Conservation (phyloP, 306 rosid genomes). For the Prunus mira region DNA sequence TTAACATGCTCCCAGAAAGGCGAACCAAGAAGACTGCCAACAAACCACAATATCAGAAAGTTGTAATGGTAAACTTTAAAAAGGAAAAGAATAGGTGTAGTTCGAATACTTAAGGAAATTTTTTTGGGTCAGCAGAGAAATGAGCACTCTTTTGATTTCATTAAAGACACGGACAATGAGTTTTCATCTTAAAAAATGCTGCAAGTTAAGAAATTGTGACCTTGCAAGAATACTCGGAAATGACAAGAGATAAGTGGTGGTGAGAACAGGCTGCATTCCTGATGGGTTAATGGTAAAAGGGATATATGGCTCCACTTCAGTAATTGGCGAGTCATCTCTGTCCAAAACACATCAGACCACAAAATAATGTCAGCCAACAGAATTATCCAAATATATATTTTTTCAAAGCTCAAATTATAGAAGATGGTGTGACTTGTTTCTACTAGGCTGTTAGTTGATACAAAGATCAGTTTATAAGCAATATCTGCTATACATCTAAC, state of each 20-base stretch:
- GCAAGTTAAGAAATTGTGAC: constrained; percentile 26
- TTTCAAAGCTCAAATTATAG: background rate
- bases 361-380: constrained; percentile 23
- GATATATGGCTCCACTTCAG: constrained; percentile 98
- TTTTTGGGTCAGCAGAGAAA: background rate
- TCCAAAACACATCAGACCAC: constrained; percentile 35
- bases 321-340: constrained; percentile 90
- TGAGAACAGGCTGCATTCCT: constrained; percentile 99
- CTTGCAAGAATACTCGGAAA: constrained; percentile 85
- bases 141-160: constrained; percentile 1
- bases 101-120: background rate
- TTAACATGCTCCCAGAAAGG: constrained; percentile 83
- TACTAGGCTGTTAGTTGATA: constrained; percentile 9
- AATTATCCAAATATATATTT: constrained; percentile 1
- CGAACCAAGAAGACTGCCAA: constrained; percentile 78
- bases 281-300: constrained; percentile 96
- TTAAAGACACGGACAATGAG: background rate
- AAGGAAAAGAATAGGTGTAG: constrained; percentile 10
- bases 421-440: constrained; percentile 16
- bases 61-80: constrained; percentile 4
- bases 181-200: background rate
- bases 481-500: background rate
- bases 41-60: constrained; percentile 23
- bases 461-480: background rate
- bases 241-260: constrained; percentile 92